Percentiles rank a stretch among this genome's conserved stretches.
These are phyloP conservation scores for Gilbertella persicaria DNA, from an alignment of 371 early-diverging fungal species.

Conservation along the genomic window DNA sequence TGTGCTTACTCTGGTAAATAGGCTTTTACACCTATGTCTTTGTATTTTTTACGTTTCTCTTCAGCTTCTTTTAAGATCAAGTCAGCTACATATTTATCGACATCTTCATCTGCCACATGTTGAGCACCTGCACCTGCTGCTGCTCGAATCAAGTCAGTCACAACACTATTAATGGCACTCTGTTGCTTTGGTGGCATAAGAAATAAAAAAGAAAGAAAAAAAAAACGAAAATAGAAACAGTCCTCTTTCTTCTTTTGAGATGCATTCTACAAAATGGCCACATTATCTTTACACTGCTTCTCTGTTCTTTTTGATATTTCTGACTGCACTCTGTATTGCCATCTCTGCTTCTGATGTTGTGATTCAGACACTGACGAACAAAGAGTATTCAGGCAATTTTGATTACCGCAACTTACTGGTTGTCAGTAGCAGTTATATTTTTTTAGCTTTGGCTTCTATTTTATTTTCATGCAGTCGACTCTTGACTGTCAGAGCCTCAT, in stretches of 20 bases:
- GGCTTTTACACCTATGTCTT: conserved; percentile 52
- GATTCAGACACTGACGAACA: conserved; percentile 57
- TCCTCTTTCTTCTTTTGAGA: conserved; percentile 5
- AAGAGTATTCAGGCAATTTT: conserved; percentile 32
- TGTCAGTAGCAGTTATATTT: conserved; percentile 58
- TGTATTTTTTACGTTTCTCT: conserved; percentile 46
- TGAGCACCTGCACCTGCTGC: conserved; percentile 58
- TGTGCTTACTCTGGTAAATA: conserved; percentile 34
- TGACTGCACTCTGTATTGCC: conserved; percentile 56
- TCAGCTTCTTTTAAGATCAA: conserved; percentile 64
- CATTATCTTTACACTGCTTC: conserved; percentile 42
- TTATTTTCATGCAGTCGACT: conserved; percentile 60
- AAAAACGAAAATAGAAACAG: neutral
- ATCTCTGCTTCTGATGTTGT: conserved; percentile 65
- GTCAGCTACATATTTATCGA: conserved; percentile 74
- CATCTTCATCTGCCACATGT: conserved; percentile 58
- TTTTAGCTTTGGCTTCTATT: conserved; percentile 46
- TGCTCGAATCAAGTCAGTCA: conserved; percentile 54
- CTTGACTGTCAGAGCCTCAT: conserved; percentile 54
- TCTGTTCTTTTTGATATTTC: conserved; percentile 33
- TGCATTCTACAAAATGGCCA: conserved; percentile 21
- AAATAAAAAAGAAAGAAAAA: neutral
- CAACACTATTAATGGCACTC: conserved; percentile 29
- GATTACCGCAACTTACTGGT: conserved; percentile 59
- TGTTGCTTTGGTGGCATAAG: conserved; percentile 1